Evolutionary conservation across 306 rosid genomes (phyloP).

Genomic region (Crataegus laevigata): DNA sequence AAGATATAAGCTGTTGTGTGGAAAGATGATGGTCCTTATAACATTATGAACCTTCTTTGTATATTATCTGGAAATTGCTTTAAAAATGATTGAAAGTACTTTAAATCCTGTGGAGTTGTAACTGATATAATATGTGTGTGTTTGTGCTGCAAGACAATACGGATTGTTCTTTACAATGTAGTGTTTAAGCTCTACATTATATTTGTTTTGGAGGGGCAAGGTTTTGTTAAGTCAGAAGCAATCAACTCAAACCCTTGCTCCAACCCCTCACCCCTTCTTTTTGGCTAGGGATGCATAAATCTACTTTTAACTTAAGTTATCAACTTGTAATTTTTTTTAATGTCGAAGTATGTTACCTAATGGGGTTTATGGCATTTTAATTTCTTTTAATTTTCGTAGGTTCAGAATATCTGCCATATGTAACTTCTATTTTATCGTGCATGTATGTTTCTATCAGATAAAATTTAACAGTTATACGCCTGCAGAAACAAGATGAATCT

Average conservation of each 20-base stretch:
- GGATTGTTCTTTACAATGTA: background rate
- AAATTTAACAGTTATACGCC: constrained; percentile 3
- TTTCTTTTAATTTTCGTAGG: background rate
- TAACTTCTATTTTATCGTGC: background rate
- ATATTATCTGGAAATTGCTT: background rate
- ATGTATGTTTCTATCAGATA: background rate
- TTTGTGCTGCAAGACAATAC: background rate
- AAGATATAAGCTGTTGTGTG: background rate
- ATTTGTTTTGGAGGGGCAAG: background rate
- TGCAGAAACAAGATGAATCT: constrained; percentile 94
- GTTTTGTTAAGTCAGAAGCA: background rate
- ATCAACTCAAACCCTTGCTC: background rate
- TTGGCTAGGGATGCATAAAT: background rate
- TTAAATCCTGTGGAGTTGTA: background rate
- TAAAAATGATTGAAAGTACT: background rate
- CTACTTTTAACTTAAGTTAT: background rate
- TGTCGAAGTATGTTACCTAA: background rate
- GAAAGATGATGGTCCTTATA: background rate
- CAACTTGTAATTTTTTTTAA: background rate
- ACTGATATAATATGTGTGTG: background rate
- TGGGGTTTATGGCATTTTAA: background rate
- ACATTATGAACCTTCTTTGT: background rate
- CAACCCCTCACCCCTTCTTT: background rate
- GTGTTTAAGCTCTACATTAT: background rate
- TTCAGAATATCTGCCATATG: background rate